Evolutionary conservation across 192 early-diverging fungal species (phyloP), one percentile per base, ranked within the genome.

Genomic region (Ambispora gerdemannii): DNA sequence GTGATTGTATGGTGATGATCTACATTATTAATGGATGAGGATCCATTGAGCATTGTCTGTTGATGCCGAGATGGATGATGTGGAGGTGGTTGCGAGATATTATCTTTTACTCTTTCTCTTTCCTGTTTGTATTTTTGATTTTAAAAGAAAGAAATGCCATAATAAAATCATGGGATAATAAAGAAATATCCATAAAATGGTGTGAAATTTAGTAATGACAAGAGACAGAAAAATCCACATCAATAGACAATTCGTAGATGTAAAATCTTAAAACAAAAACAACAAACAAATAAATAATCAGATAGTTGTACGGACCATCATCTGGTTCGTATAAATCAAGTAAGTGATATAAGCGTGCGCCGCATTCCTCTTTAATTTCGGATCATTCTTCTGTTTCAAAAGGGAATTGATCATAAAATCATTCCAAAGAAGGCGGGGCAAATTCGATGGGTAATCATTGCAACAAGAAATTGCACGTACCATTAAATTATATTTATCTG

Each of bases 281-380:
- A 6, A 24, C 22, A 49, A 32, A 30, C 4, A 19, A 28, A 28
- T 4, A 35, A 27, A 13, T 25, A 19, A 49, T 49, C 25, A 38
- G 32, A 70, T 34, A 43, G 22, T 30, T 31, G 32, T 60, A 70
- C 55, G 43, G 34, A 70, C 68, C n/a, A n/a, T n/a, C 72, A 22
- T 73, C 55, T 72, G 60, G 20, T 81, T 75, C 35, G 77, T 79
- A 59, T 81, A 81, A 32, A 81, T 81, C 80, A 81, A 79, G 50
- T 81, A 82, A 28, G 80, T 73, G 13, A 82, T 82, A 63, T 82
- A 82, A 35, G 80, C 75, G 58, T 82, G 80, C 62, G 75, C 73
- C 4, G 80, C 80, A 75, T 82, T 82, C 30, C 78, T 72, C 50
- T 82, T 82, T 63, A 79, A 63, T 47, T 82, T 82, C 32, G 78